A percentile compares a stretch with the other conserved stretches of the same genome.
These are phyloP conservation scores for Penicillium mononematosum DNA, from an alignment of 495 filamentous ascomycete species.

Conservation along the genomic window DNA sequence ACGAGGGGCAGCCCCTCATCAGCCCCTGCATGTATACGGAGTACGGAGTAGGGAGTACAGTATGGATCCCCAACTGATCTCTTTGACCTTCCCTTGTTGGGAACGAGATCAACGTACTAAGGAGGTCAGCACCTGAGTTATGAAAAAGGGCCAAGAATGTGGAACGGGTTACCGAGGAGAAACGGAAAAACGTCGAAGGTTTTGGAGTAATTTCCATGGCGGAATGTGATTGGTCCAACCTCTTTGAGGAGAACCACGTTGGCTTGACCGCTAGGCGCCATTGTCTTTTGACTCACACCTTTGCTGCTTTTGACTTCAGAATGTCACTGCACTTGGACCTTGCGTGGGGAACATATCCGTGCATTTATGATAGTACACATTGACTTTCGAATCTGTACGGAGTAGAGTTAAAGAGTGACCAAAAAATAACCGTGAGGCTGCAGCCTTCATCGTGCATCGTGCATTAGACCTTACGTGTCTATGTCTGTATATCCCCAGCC, in stretches of 20 bases:
- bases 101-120: conserved; percentile 4
- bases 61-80: not conserved
- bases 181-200: conserved; percentile 7
- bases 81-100: conserved; percentile 1
- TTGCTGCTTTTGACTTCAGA: conserved; percentile 2
- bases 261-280: conserved; percentile 7
- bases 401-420: conserved; percentile 9
- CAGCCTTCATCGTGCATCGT: conserved; percentile 14
- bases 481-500: conserved; percentile 1
- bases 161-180: conserved; percentile 6
- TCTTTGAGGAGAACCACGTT: conserved; percentile 8
- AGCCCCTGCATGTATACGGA: not conserved
- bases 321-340: conserved; percentile 20
- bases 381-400: conserved; percentile 4
- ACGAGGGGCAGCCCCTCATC: too few relatives aligned
- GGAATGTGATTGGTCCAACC: conserved; percentile 15
- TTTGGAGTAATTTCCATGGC: not conserved
- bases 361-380: conserved; percentile 4
- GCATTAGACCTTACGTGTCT: conserved; percentile 6
- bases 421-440: conserved; percentile 14
- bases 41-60: conserved; percentile 8
- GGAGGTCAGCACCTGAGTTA: not conserved
- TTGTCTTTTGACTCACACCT: not conserved
- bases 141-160: conserved; percentile 9
- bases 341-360: conserved; percentile 19